Evolutionary conservation across 257 asterid species (phyloP).

Genomic region (Primulina huaijiensis): DNA sequence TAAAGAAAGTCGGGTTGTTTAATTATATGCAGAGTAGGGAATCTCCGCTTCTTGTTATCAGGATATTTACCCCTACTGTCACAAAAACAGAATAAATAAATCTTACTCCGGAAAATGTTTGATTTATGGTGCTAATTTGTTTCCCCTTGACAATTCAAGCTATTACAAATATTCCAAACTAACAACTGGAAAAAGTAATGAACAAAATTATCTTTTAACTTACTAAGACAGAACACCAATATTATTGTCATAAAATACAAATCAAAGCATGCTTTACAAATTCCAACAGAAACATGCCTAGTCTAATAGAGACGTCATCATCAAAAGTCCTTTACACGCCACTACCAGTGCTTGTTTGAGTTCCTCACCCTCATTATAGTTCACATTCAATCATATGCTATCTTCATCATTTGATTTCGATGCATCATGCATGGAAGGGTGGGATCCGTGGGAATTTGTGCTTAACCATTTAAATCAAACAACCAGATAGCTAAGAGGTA

Average conservation of each 20-base stretch:
- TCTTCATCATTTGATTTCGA: not conserved
- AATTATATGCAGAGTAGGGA: not conserved
- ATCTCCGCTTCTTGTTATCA: not conserved
- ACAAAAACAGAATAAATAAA: not conserved
- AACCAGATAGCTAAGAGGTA: not conserved
- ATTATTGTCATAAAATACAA: no score
- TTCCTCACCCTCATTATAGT: not conserved
- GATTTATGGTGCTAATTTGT: not conserved
- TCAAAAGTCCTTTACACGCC: not conserved
- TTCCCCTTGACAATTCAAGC: not conserved
- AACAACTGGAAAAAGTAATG: slow-evolving; percentile 5
- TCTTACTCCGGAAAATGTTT: not conserved
- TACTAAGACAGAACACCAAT: not conserved
- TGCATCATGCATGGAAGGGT: no score
- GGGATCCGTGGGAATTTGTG: not conserved
- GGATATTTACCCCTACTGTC: not conserved
- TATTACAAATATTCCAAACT: slow-evolving; percentile 5
- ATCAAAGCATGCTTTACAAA: no score
- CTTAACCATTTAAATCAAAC: not conserved
- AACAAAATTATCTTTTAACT: not conserved
- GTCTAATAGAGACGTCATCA: not conserved
- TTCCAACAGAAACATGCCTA: not conserved
- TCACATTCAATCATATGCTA: not conserved
- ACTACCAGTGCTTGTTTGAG: not conserved
- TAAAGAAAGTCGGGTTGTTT: not conserved